These are phyloP conservation scores for Chaetomium tenue DNA, from an alignment of 495 filamentous ascomycete genomes.

Conservation along the genomic window DNA sequence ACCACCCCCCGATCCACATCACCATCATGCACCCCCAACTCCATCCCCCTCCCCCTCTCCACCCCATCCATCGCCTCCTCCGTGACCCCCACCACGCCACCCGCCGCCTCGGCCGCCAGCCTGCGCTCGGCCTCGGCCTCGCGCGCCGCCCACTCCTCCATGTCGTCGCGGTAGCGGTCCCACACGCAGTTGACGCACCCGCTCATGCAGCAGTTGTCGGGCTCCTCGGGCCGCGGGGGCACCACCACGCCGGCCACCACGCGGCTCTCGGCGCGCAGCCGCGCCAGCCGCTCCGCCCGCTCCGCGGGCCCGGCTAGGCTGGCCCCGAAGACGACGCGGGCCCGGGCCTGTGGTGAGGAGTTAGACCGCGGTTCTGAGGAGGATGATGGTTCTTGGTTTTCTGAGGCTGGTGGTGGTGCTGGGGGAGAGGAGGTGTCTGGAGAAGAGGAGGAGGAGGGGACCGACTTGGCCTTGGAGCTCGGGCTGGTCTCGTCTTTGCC, in stretches of 20 bases:
- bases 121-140: conserved; percentile 54
- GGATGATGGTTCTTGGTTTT: conserved; percentile 26
- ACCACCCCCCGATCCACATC: conserved; percentile 17
- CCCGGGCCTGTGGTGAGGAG: conserved; percentile 2
- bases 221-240: conserved; percentile 80
- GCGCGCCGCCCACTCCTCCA: conserved; percentile 78
- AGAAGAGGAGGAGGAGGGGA: conserved; percentile 30
- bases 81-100: conserved; percentile 27
- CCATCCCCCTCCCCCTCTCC: conserved; percentile 9
- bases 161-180: conserved; percentile 84
- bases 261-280: conserved; percentile 50
- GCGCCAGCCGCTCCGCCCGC: conserved; percentile 62
- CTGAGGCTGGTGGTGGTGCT: conserved; percentile 30
- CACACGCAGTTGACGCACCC: conserved; percentile 98
- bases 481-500: conserved; percentile 15
- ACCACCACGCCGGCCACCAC: conserved; percentile 76
- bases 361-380: conserved; percentile 31
- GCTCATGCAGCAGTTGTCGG: conserved; percentile 98
- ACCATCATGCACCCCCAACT: conserved; percentile 19
- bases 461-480: conserved; percentile 35
- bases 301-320: conserved; percentile 64
- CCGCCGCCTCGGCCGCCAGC: conserved; percentile 36
- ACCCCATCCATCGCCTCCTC: conserved; percentile 24
- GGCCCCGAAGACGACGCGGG: conserved; percentile 74
- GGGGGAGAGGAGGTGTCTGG: conserved; percentile 14